These are phyloP conservation scores for Coemansia sp. DNA, from an alignment of 192 early-diverging fungal species.

Conservation along the genomic window DNA sequence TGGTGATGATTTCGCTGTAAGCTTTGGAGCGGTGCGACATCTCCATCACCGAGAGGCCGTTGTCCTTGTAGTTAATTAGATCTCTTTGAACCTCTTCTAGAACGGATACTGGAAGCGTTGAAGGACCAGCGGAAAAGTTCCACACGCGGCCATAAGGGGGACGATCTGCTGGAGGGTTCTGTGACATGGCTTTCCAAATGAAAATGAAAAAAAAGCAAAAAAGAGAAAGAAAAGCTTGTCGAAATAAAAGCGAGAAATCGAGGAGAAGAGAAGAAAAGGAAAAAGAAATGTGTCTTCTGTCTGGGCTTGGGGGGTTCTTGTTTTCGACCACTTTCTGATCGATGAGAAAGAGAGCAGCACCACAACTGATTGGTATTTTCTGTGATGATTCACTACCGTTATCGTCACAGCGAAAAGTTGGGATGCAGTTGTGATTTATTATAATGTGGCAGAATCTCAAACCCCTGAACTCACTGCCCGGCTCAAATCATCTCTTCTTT, in stretches of 20 bases:
- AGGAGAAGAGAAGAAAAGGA: slow-evolving; percentile 2
- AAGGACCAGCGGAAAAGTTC: slow-evolving; percentile 93
- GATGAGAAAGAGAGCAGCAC: background rate
- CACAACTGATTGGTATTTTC: background rate
- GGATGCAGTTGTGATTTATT: too few relatives aligned
- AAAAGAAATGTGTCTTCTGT: background rate
- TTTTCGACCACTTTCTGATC: background rate
- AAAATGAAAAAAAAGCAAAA: background rate
- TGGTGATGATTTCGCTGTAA: slow-evolving; percentile 75
- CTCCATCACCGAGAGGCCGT: slow-evolving; percentile 92
- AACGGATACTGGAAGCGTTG: slow-evolving; percentile 80
- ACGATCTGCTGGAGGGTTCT: slow-evolving; percentile 9
- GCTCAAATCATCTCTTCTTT: too few relatives aligned
- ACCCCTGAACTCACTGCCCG: too few relatives aligned
- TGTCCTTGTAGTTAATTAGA: slow-evolving; percentile 77
- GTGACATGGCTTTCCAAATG: slow-evolving; percentile 17
- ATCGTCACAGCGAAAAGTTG: background rate
- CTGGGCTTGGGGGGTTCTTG: too few relatives aligned
- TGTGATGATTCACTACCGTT: background rate
- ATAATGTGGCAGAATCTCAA: too few relatives aligned
- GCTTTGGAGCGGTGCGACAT: slow-evolving; percentile 89
- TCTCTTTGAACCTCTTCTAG: slow-evolving; percentile 82
- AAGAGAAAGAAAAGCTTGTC: background rate
- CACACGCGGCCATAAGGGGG: slow-evolving; percentile 53
- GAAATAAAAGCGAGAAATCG: background rate